Base-by-base conservation (phyloP, 2,329 filamentous ascomycete species). In the Aspergillus neotritici region DNA sequence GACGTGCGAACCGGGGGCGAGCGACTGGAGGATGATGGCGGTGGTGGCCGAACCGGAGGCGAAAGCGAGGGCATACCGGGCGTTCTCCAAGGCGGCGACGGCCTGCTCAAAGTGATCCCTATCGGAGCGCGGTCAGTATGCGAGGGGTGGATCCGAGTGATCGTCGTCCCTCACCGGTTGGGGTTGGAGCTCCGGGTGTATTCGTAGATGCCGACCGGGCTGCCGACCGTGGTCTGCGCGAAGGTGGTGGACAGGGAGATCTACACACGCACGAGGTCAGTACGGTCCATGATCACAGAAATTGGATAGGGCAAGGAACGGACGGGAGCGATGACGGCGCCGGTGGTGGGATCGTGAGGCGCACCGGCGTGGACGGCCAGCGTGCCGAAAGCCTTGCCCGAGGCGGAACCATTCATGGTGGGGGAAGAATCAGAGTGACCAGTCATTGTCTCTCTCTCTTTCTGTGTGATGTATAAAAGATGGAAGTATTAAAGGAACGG, bases 181-280 rank as follows among this genome's bases (percentile, higher is more conserved):
- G 93, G 93, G 69, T 98, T 98, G 50, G 87, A 82, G 61, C 87
- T 94, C 50, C 93, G 82, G 41, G 85, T 89, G 76, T 98, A 98
- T 71, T 98, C 93, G 71, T 90, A 96, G 50, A 75, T 73, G 61
- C 93, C 93, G 25, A 97, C 75, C 1, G 93, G 93, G 67, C 86
- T 81, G 52, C 91, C 93, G 15, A 95, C 89, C 10, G 82, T 79
- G 11, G 82, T 83, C 73, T 98, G 93, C n/a, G 87, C 88, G 63
- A 91, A 98, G 5, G 93, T 98, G 12, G 93, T 97, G 16, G 90
- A 95, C 16, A 98, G 81, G 8, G 91, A 96, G 66, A 98, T 96
- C 76, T 81, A 52, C 17, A 37, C 28, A 43, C 21, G 10, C 16
- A 35, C 50, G 21, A 25, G 6, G 21, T 42, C 43, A 56, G 47